Evolutionary conservation across 495 filamentous ascomycete genomes (phyloP).

Genomic region (Aspergillus biplanus): DNA sequence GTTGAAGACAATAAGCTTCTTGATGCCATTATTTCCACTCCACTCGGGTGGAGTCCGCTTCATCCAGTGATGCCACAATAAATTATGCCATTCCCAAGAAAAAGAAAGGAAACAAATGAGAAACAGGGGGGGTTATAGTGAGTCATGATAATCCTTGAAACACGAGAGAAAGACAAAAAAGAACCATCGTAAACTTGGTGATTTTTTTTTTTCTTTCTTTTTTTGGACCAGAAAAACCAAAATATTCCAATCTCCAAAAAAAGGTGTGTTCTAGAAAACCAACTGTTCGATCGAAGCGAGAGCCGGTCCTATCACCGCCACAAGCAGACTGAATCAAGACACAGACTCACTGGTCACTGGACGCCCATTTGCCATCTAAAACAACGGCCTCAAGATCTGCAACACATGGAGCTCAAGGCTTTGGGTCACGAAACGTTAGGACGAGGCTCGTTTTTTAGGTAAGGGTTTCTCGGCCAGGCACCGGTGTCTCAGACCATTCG

Average conservation of each 20-base stretch:
- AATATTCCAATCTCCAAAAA: background rate
- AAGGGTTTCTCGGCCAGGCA: background rate
- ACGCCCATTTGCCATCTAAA: slow-evolving; percentile 9
- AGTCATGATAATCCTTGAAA: background rate
- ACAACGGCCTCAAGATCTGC: slow-evolving; percentile 19
- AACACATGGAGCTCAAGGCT: slow-evolving; percentile 2
- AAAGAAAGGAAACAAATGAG: background rate
- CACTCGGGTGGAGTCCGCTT: slow-evolving; percentile 6
- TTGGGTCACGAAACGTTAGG: slow-evolving; percentile 5
- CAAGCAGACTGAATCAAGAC: background rate
- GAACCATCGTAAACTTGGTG: no score
- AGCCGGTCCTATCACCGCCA: background rate
- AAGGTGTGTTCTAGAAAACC: slow-evolving; percentile 2
- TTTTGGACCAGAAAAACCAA: background rate
- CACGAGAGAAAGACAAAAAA: background rate
- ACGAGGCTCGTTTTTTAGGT: background rate
- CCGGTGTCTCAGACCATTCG: slow-evolving; percentile 1
- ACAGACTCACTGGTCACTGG: background rate
- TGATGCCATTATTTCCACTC: slow-evolving; percentile 15
- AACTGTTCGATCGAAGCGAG: background rate
- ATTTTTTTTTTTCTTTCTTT: background rate
- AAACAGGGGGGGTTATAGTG: background rate
- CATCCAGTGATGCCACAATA: background rate
- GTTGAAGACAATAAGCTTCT: slow-evolving; percentile 16
- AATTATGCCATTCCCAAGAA: background rate